Evolutionary conservation across 2,329 filamentous ascomycete species (phyloP).

Genomic region (Sporothrix globosa): DNA sequence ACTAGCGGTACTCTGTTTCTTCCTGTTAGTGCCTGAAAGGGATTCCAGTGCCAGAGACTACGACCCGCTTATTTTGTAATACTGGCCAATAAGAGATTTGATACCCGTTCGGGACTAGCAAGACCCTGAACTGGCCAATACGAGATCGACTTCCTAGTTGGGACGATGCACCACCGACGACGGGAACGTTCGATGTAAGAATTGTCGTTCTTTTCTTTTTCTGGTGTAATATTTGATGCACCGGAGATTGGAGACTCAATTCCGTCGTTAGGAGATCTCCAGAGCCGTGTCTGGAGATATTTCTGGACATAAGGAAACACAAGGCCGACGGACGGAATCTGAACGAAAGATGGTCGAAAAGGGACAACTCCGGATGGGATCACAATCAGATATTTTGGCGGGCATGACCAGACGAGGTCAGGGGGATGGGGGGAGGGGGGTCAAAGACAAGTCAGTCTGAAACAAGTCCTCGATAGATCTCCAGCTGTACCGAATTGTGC

Average conservation of each 20-base stretch:
- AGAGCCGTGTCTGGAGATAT: not conserved
- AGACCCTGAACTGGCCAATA: not conserved
- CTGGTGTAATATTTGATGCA: not conserved
- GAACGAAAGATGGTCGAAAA: not conserved
- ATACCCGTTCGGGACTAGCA: not conserved
- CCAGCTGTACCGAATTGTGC: too few species aligned
- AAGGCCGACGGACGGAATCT: not conserved
- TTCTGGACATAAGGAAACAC: not conserved
- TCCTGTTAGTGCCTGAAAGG: conserved; percentile 18
- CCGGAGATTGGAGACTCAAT: not conserved
- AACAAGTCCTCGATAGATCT: too few species aligned
- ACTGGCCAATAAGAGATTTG: conserved; percentile 10
- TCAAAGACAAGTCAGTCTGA: too few species aligned
- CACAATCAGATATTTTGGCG: too few species aligned
- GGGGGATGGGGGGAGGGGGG: too few species aligned
- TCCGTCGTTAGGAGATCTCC: not conserved
- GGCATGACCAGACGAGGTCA: too few species aligned
- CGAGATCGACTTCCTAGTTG: conserved; percentile 16
- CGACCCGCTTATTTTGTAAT: not conserved
- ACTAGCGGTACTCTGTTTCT: not conserved
- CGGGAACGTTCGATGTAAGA: not conserved
- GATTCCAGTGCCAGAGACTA: too few species aligned
- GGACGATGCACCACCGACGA: not conserved
- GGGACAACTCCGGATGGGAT: too few species aligned
- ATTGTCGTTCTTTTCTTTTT: not conserved